Base-by-base conservation (phyloP, 495 filamentous ascomycete species). In the Cercophora scortea region DNA sequence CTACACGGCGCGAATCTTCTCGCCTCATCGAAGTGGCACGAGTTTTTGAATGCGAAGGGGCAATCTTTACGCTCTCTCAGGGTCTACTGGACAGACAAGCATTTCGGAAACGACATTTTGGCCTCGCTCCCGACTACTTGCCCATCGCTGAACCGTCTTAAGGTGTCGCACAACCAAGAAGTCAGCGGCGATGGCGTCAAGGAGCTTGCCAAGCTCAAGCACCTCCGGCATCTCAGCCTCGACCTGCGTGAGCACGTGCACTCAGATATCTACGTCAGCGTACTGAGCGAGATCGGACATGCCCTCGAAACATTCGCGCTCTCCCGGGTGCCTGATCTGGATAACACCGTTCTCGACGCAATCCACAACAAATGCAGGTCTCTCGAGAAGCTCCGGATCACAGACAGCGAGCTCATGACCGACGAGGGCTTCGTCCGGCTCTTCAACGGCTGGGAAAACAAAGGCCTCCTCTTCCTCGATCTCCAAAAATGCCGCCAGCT, bases 1-100 rank as follows among this genome's bases (percentile, higher is more conserved):
- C 58, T 96, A 6, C 81, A 89, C 59, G 84, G 87, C 13, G 82
- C 89, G 2, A 96, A 95, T 54, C 77, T 96, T 5, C 71, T 95
- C 8, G 79, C 81, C 4, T 81, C 93, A 57, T 69, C 69, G 0
- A 80, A 76, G 51, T 95, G 90, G 90, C 72, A 71, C 44, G 70
- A 77, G 40, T 78, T 86, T 19, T 83, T 95, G 46, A 61, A 69
- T 16, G 65, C 72, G 25, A 76, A 83, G 45, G 89, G 89, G 8
- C 48, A 68, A 8, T 65, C 75, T 18, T 77, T 96, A 6, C 75
- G 82, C 54, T 76, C 76, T 4, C 64, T 96, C 18, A 84, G 87
- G 51, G 71, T 95, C 6, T 85, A 81, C 56, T 85, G 80, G 13
- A 87, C 92, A 40, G 86, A 90, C 56, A 84, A 84, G 52, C 70